Evolutionary conservation across 345 rosid genomes (phyloP).

Genomic region (Bruguiera parviflora): DNA sequence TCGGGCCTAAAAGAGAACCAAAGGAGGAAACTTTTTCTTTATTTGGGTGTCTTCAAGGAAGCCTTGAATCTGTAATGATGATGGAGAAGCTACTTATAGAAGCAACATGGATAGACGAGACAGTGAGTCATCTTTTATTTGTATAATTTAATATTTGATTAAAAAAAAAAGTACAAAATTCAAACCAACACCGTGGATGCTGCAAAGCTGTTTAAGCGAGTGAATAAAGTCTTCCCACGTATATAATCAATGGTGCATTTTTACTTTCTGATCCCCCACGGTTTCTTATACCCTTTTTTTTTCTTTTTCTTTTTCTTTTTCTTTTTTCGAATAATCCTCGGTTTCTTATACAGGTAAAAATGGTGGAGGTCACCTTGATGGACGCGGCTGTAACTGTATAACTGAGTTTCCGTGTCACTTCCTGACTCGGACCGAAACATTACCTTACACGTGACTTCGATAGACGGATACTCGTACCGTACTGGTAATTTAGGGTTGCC

Average conservation of each 20-base stretch:
- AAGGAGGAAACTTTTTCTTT: no score
- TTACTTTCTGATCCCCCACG: background rate
- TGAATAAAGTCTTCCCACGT: background rate
- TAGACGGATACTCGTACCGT: no score
- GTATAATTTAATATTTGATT: no score
- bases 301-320: no score
- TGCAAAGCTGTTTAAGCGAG: background rate
- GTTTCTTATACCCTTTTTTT: background rate
- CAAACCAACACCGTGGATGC: constrained; percentile 20
- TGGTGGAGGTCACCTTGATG: background rate
- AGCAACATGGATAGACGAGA: background rate
- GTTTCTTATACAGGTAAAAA: background rate
- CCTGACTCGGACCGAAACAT: background rate
- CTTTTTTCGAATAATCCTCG: no score
- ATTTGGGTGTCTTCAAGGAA: background rate
- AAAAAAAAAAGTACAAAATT: no score
- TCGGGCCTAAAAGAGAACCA: no score
- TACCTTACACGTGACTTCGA: no score
- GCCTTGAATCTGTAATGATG: background rate
- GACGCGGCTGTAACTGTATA: constrained; percentile 9
- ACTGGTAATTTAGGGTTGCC: no score
- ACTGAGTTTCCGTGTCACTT: constrained; percentile 13
- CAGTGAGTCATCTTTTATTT: no score
- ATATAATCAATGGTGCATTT: background rate
- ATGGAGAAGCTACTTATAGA: background rate